Conservation (phyloP, 163 green algal genomes). For the Prototheca wickerhamii region DNA sequence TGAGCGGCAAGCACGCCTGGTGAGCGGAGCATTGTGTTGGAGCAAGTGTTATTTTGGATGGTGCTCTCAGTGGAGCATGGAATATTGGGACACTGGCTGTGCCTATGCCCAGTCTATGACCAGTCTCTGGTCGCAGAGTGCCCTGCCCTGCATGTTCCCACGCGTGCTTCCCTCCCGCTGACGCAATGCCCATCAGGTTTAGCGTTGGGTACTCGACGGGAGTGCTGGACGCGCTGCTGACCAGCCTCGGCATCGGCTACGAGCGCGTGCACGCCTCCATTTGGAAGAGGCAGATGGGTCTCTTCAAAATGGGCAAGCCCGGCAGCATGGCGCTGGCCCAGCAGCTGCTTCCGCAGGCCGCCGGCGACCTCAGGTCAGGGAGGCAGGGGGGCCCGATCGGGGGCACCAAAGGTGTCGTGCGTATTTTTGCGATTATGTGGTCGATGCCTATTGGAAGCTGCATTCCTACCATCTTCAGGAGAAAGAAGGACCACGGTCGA, state of each 20-base stretch:
- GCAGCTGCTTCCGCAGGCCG: conserved; percentile 29
- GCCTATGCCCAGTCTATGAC: background rate
- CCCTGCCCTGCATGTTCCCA: background rate
- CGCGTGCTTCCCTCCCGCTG: background rate
- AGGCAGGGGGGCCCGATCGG: too few species aligned
- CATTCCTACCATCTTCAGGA: conserved; percentile 24
- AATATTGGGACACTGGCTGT: conserved; percentile 1
- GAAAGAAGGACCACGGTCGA: conserved; percentile 78
- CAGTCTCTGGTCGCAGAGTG: conserved; percentile 5
- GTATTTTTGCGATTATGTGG: background rate
- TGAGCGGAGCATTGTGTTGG: too few species aligned
- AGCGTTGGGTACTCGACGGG: conserved; percentile 4
- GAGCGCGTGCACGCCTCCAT: conserved; percentile 9
- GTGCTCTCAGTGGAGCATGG: conserved; percentile 15
- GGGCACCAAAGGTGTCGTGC: background rate
- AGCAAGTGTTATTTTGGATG: conserved; percentile 11
- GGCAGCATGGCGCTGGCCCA: conserved; percentile 49
- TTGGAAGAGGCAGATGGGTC: conserved; percentile 59
- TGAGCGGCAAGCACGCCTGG: conserved; percentile 32
- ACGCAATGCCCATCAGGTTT: background rate
- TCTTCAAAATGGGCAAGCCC: conserved; percentile 50
- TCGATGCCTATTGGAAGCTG: background rate
- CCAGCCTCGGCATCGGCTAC: conserved; percentile 12
- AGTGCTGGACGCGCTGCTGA: background rate
- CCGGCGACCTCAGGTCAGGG: conserved; percentile 8